phyloP scores from a whole-genome alignment of 805 yeast species.

The Metschnikowia reukaufii region DNA sequence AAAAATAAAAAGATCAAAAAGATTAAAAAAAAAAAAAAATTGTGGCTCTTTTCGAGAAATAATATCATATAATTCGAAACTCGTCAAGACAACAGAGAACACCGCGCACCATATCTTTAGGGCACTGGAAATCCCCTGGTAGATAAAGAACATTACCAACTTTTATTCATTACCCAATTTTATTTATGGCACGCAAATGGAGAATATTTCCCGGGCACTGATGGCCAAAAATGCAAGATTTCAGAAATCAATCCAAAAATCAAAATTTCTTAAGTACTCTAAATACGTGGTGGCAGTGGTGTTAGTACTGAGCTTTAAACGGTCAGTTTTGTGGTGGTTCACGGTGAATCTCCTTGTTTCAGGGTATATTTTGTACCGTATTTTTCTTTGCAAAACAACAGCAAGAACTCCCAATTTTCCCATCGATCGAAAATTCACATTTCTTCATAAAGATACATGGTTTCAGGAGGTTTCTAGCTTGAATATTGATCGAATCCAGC shows the following conservation, averaged over 20 bases:
- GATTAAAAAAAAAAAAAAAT: too few species aligned
- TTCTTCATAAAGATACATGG: not conserved
- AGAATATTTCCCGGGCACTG: constrained; percentile 8
- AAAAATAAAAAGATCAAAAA: too few species aligned
- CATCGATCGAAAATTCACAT: constrained; percentile 2
- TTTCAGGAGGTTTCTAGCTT: not conserved
- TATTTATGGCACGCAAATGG: constrained; percentile 10
- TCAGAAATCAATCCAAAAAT: not conserved
- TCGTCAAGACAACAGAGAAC: too few species aligned
- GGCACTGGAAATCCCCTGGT: not conserved
- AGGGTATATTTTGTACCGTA: not conserved
- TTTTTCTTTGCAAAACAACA: not conserved
- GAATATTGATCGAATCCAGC: not conserved
- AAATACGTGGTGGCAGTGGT: not conserved
- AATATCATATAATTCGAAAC: too few species aligned
- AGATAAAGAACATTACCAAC: not conserved
- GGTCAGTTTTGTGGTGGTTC: constrained; percentile 4
- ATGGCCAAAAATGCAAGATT: not conserved
- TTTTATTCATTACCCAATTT: too few species aligned
- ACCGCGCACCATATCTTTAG: not conserved
- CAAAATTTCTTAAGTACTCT: not conserved
- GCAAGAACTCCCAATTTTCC: not conserved
- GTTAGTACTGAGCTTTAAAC: not conserved
- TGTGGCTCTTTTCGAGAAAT: too few species aligned
- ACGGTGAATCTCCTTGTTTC: not conserved